Base-by-base conservation (phyloP, 176 grass and related monocot species). In the Eragrostis nindensis region DNA sequence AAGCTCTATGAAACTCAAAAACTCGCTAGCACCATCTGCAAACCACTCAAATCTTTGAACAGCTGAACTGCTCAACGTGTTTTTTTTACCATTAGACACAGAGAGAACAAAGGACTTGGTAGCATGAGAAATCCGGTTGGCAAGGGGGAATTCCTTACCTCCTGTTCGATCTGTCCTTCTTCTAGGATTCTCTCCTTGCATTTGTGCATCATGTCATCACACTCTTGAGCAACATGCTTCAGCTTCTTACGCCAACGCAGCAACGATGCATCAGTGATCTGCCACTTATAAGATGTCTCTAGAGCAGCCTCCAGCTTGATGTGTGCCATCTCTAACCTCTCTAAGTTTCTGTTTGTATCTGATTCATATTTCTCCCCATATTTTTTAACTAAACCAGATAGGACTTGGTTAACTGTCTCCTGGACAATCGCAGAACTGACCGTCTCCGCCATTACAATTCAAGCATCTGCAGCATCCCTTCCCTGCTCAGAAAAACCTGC, bases 251-350 rank as follows among this genome's bases (percentile, higher is more conserved):
- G 13, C 48, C 77, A 80, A 8, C 64, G 36, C n/a, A 56, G 0
- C 16, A 80, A 29, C 13, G 77, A 56, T 26, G 39, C 24, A 10
- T 70, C 78, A 9, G 16, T 32, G 17, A 80, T 59, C 22, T 59
- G 22, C 66, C 78, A 80, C 66, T 32, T 80, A 8, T 32, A 3
- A 2, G 78, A 80, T 44, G 39, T 70, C 15, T 70, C 66, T 1
- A 70, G 78, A 30, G 24, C 50, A 22, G 78, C 66, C 39, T 81
- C 52, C 16, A 80, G 24, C 50, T 18, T 45, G 63, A 80, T 80
- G 32, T 67, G 77, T 2, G 77, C 77, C 48, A 80, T 80, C 48
- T 80, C 77, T 9, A 80, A 50, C 77, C 63, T 79, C 77, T 79
- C 77, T 29, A 79, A 2, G 30, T 68, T 79, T 21, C 38, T 32